phyloP scores from a whole-genome alignment of 129 eudicot genomes.

The Escallonia herrerae region DNA sequence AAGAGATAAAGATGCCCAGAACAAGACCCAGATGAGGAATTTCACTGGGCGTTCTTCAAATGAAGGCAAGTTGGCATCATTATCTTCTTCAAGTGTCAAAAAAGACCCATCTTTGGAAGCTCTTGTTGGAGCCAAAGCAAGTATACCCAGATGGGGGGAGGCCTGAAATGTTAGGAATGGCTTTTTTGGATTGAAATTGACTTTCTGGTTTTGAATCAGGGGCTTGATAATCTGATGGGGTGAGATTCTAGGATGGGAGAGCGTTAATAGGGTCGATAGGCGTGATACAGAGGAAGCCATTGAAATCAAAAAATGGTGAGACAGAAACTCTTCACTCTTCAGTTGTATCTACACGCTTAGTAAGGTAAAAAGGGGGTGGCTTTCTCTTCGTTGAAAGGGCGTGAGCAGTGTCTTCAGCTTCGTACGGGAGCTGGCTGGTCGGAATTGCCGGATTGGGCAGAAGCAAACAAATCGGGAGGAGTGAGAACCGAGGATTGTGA shows the following conservation, averaged over 20 bases:
- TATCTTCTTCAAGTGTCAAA: slow-evolving; percentile 29
- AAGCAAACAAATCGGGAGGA: no score
- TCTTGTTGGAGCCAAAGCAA: slow-evolving; percentile 8
- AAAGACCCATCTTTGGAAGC: slow-evolving; percentile 29
- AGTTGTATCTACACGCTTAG: no score
- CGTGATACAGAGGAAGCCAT: slow-evolving; percentile 55
- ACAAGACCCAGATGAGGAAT: slow-evolving; percentile 56
- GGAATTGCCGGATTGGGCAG: no score
- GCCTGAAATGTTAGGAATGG: slow-evolving; percentile 15
- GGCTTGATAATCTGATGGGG: slow-evolving; percentile 11
- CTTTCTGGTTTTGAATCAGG: slow-evolving; percentile 12
- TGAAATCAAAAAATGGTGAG: not conserved
- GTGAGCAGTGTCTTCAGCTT: no score
- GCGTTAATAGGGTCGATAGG: slow-evolving; percentile 19
- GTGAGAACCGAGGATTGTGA: no score
- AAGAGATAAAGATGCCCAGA: slow-evolving; percentile 86
- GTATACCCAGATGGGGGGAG: slow-evolving; percentile 22
- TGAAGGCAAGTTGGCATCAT: slow-evolving; percentile 12
- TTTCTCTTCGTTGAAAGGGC: no score
- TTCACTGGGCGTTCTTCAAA: slow-evolving; percentile 45
- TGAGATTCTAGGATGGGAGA: slow-evolving; percentile 24
- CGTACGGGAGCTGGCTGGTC: no score
- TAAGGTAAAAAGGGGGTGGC: no score
- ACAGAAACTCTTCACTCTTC: no score
- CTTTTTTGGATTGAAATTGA: slow-evolving; percentile 20